phyloP scores from a whole-genome alignment of 345 rosid genomes.

The Firmiana major region DNA sequence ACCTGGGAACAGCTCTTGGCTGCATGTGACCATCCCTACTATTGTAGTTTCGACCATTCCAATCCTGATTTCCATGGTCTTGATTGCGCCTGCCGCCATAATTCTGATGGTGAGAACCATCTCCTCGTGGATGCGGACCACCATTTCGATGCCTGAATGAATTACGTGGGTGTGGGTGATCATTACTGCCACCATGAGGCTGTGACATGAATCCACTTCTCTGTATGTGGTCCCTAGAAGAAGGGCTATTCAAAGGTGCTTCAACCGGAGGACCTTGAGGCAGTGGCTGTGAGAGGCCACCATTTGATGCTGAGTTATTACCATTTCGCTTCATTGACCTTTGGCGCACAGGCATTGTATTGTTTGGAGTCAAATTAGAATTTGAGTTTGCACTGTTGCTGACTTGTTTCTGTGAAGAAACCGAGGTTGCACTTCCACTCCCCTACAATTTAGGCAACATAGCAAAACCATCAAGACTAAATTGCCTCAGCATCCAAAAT shows the following conservation, averaged over 20 bases:
- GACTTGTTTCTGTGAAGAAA: conserved; percentile 34
- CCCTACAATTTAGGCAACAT: conserved; percentile 29
- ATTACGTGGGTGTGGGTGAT: conserved; percentile 60
- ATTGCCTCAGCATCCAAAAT: background rate
- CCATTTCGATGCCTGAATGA: conserved; percentile 59
- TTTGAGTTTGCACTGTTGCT: conserved; percentile 28
- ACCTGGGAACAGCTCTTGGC: conserved; percentile 50
- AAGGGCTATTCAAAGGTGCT: conserved; percentile 35
- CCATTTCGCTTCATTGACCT: conserved; percentile 41
- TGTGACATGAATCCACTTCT: conserved; percentile 51
- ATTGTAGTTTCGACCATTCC: conserved; percentile 59
- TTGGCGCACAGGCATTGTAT: conserved; percentile 27
- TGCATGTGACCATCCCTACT: conserved; percentile 65
- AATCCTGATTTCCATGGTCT: conserved; percentile 59
- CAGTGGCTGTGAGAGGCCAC: conserved; percentile 34
- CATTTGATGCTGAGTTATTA: conserved; percentile 31
- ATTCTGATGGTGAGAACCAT: conserved; percentile 64
- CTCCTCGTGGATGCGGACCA: conserved; percentile 44
- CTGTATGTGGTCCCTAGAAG: conserved; percentile 53
- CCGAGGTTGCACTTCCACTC: conserved; percentile 21
- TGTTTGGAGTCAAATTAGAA: conserved; percentile 36
- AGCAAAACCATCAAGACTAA: background rate
- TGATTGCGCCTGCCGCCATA: conserved; percentile 77
- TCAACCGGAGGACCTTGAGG: conserved; percentile 35
- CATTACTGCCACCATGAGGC: conserved; percentile 44